Percentiles rank a stretch among this genome's conserved stretches.
Evolutionary conservation across 2,329 filamentous ascomycete species (phyloP).

Genomic region (Ambrosiella xylebori): DNA sequence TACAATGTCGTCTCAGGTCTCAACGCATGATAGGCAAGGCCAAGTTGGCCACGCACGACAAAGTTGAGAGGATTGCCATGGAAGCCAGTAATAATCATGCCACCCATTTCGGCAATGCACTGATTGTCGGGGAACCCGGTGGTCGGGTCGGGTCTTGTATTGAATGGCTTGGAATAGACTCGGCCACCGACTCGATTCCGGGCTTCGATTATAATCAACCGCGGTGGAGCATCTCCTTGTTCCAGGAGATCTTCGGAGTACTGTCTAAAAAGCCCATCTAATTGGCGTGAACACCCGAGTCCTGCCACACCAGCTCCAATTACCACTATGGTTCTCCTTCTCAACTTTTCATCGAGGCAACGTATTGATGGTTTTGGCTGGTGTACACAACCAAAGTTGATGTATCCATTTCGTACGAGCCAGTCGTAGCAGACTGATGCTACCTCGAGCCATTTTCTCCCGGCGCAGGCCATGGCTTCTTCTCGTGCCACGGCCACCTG

Average conservation of each 20-base stretch:
- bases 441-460: slow-evolving; percentile 73
- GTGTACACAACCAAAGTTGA: slow-evolving; percentile 79
- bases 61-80: slow-evolving; percentile 91
- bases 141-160: slow-evolving; percentile 36
- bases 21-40: slow-evolving; percentile 68
- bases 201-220: slow-evolving; percentile 70
- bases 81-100: slow-evolving; percentile 96
- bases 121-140: slow-evolving; percentile 34
- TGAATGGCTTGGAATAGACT: slow-evolving; percentile 66
- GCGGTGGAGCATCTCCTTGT: slow-evolving; percentile 49
- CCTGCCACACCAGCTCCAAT: slow-evolving; percentile 92
- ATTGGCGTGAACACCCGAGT: slow-evolving; percentile 75
- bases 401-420: slow-evolving; percentile 79
- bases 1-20: slow-evolving; percentile 74
- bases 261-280: slow-evolving; percentile 72
- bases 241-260: slow-evolving; percentile 51
- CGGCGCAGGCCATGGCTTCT: slow-evolving; percentile 81
- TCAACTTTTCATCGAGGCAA: slow-evolving; percentile 20
- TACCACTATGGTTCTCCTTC: slow-evolving; percentile 61
- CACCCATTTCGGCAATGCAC: slow-evolving; percentile 88
- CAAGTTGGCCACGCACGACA: slow-evolving; percentile 77
- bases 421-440: slow-evolving; percentile 83
- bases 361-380: slow-evolving; percentile 21
- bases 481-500: slow-evolving; percentile 63
- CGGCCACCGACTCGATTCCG: slow-evolving; percentile 75